phyloP scores from a whole-genome alignment of 2,329 filamentous ascomycete species.

The Alternaria alternata region DNA sequence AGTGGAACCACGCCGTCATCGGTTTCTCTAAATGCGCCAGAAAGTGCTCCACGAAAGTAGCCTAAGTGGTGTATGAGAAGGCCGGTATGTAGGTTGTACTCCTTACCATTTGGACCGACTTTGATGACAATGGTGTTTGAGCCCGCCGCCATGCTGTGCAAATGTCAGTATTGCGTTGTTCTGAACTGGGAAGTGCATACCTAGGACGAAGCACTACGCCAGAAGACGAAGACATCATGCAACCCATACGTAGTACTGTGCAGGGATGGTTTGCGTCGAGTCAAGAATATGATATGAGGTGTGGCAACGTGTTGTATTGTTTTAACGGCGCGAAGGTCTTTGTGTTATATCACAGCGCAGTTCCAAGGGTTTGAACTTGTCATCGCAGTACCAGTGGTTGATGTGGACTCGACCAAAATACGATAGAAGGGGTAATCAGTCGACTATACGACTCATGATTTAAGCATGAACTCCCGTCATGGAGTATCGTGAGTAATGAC shows the following conservation, averaged over 20 bases:
- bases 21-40: background rate
- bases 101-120: background rate
- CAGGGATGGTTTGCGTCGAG: background rate
- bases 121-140: conserved; percentile 7
- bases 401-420: background rate
- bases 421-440: background rate
- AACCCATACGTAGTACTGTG: background rate
- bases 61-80: conserved; percentile 3
- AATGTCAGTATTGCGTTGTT: background rate
- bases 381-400: background rate
- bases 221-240: background rate
- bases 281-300: background rate
- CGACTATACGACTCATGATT: background rate
- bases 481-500: background rate
- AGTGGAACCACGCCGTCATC: background rate
- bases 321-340: too few species aligned
- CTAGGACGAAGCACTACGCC: background rate
- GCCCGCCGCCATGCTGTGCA: background rate
- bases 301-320: background rate
- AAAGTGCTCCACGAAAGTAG: conserved; percentile 8
- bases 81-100: conserved; percentile 5
- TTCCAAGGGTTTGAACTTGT: background rate
- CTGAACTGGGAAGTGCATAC: background rate
- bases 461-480: background rate
- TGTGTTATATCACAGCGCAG: background rate